Evolutionary conservation across 805 yeast species (phyloP), one percentile per base, ranked within the genome.

Genomic region (Saccharomycopsis sp.): DNA sequence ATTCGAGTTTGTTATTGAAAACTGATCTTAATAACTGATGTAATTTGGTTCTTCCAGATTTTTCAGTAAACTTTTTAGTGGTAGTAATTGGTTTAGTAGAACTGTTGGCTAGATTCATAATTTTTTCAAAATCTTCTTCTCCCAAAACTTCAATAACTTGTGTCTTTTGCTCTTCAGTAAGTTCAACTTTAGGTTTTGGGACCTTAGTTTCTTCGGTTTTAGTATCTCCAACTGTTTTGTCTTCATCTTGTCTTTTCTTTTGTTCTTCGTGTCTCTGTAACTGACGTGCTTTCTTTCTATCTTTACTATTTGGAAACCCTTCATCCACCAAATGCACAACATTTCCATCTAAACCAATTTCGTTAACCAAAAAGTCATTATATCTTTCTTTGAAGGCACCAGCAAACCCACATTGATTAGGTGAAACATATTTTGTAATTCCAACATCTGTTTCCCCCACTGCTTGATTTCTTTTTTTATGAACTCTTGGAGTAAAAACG

Each of bases 281-380:
- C 49, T 27, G 58, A 60, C 8, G 55, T 61, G 37, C 51, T 49
- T 61, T 55, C 57, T 53, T 69, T 48, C 60, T 61, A 51, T 63
- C 73, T 49, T 58, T 55, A 51, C 66, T 67, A 40, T 66, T 58
- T 36, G 67, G 65, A 33, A 80, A 63, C 3, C 96, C 96, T 40
- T 75, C 72, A 52, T 88, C 95, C 8, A 62, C 56, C 46, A 92
- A 65, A 56, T 79, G 88, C 10, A 88, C 71, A 2, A 87, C 95
- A 2, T 72, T 60, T 1, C 84, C 94, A 18, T 72, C 61, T 23
- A 61, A 51, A 45, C 69, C 80, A 42, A 92, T 80, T 59, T 92
- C 99, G 59, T 87, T 85, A 34, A 92, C 99, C 55, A 85, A 69
- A 57, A 92, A 92, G 57, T 92, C 99, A 10, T 95, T 79, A 60